Evolutionary conservation across 129 eudicot genomes (phyloP).

Genomic region (Artemisia tridentata): DNA sequence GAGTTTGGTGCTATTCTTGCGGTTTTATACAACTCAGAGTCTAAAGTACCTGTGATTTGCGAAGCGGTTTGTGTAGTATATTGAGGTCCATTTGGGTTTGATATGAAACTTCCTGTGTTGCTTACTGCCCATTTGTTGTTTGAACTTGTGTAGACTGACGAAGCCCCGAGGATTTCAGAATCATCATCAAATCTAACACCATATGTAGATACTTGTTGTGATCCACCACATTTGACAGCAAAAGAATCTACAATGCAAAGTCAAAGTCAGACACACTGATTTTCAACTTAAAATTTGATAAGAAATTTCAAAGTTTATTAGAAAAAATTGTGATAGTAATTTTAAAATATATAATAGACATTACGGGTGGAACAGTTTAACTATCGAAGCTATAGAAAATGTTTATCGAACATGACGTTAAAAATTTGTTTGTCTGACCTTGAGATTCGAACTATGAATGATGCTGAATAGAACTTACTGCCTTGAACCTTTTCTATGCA

Average conservation of each 20-base stretch:
- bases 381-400: too few relatives aligned
- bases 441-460: too few relatives aligned
- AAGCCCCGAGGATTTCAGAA: constrained; percentile 58
- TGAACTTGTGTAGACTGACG: constrained; percentile 52
- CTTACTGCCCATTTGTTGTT: constrained; percentile 58
- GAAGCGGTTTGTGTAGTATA: constrained; percentile 43
- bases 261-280: constrained; percentile 18
- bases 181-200: constrained; percentile 52
- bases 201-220: constrained; percentile 40
- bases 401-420: too few relatives aligned
- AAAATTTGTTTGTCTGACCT: too few relatives aligned
- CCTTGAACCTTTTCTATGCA: too few relatives aligned
- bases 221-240: constrained; percentile 66
- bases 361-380: too few relatives aligned
- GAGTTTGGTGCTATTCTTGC: constrained; percentile 46
- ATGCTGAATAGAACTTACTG: too few relatives aligned
- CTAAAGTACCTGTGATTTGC: constrained; percentile 57
- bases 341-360: too few relatives aligned
- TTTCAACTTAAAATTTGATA: background rate
- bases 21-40: constrained; percentile 68
- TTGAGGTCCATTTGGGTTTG: constrained; percentile 59
- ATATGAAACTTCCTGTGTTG: constrained; percentile 58
- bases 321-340: too few relatives aligned
- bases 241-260: constrained; percentile 47
- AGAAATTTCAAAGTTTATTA: too few relatives aligned